These are phyloP conservation scores for Dissoconium aciculare DNA, from an alignment of 2,329 filamentous ascomycete species.

Conservation along the genomic window DNA sequence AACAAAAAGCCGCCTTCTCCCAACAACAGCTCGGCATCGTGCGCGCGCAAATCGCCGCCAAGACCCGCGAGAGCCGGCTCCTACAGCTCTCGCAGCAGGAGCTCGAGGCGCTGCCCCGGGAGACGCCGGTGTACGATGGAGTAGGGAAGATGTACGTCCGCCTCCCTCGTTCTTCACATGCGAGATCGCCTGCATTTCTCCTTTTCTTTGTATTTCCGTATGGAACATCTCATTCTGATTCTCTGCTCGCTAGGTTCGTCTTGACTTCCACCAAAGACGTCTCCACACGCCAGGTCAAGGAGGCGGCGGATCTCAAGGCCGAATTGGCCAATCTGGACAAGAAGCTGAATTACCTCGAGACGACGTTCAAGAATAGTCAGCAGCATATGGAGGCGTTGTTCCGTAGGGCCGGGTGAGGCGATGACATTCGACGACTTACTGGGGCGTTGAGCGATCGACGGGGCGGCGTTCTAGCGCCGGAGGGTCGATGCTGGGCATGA, in stretches of 20 bases:
- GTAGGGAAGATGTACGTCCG: constrained; percentile 76
- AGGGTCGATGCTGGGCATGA: no score
- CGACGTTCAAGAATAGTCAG: constrained; percentile 85
- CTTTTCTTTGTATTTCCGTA: no score
- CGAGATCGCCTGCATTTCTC: no score
- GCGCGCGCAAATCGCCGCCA: constrained; percentile 66
- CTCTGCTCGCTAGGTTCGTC: constrained; percentile 59
- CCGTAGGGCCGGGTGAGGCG: constrained; percentile 27
- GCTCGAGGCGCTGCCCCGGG: constrained; percentile 56
- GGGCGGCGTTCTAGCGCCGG: no score
- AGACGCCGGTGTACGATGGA: constrained; percentile 79
- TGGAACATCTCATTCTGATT: background rate
- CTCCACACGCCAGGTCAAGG: constrained; percentile 57
- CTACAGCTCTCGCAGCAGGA: constrained; percentile 77
- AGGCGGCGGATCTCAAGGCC: constrained; percentile 58
- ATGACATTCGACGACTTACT: no score
- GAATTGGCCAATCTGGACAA: constrained; percentile 75
- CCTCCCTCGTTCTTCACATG: constrained; percentile 4
- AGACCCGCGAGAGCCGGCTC: constrained; percentile 79
- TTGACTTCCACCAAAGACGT: constrained; percentile 57
- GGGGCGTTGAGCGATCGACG: no score
- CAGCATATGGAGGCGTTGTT: constrained; percentile 85
- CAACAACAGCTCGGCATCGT: constrained; percentile 86
- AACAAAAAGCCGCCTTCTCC: constrained; percentile 71
- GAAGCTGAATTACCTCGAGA: constrained; percentile 84